These are phyloP conservation scores for Suhomyces terraborum DNA, from an alignment of 1,139 yeast genomes.

Conservation along the genomic window DNA sequence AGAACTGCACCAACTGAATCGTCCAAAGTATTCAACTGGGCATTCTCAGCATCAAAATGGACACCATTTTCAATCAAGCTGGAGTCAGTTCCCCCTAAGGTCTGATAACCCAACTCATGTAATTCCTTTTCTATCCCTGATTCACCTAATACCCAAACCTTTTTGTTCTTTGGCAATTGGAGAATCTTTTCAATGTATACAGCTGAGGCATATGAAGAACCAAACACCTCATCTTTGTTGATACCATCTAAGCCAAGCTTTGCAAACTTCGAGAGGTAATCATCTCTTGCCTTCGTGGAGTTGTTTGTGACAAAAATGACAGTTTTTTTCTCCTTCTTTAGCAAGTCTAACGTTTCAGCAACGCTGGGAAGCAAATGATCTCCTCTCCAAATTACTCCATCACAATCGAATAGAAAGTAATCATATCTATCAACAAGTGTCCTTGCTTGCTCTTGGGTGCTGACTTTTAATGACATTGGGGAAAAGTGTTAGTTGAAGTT, in stretches of 20 bases:
- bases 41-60: slow-evolving; percentile 37
- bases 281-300: slow-evolving; percentile 82
- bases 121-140: slow-evolving; percentile 48
- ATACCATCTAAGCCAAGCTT: slow-evolving; percentile 69
- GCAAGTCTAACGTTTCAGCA: slow-evolving; percentile 39
- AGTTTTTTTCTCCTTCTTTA: slow-evolving; percentile 50
- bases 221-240: slow-evolving; percentile 75
- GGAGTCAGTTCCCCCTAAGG: slow-evolving; percentile 47
- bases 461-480: slow-evolving; percentile 25
- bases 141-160: slow-evolving; percentile 52
- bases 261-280: slow-evolving; percentile 74
- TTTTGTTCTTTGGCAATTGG: slow-evolving; percentile 65
- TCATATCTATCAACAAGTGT: slow-evolving; percentile 35
- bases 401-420: slow-evolving; percentile 49
- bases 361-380: slow-evolving; percentile 47
- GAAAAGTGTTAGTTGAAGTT: not conserved
- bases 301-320: slow-evolving; percentile 91
- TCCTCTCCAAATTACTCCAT: slow-evolving; percentile 53
- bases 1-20: slow-evolving; percentile 81
- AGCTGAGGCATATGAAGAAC: slow-evolving; percentile 91
- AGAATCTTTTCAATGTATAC: slow-evolving; percentile 78
- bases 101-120: slow-evolving; percentile 42
- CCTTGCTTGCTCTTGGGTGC: slow-evolving; percentile 25
- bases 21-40: slow-evolving; percentile 52
- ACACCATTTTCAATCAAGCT: slow-evolving; percentile 32